phyloP scores from a whole-genome alignment of 2,329 filamentous ascomycete genomes.

The Basipetospora sp. region DNA sequence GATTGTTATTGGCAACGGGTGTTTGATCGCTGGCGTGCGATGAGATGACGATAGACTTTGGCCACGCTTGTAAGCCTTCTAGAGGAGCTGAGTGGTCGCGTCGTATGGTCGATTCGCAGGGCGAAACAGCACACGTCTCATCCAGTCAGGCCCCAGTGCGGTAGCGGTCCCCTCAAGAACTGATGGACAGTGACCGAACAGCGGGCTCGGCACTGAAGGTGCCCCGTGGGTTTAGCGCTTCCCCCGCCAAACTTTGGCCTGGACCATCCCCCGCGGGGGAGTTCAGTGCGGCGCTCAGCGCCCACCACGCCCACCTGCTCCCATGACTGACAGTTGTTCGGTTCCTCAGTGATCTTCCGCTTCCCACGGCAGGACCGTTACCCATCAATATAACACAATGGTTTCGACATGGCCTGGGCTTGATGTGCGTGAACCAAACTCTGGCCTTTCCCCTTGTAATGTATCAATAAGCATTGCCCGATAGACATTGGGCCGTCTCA shows the following conservation, averaged over 20 bases:
- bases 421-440: not conserved
- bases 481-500: too few relatives aligned
- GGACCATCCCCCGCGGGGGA: too few relatives aligned
- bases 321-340: too few relatives aligned
- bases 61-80: not conserved
- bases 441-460: not conserved
- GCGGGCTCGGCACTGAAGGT: slow-evolving; percentile 1
- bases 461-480: too few relatives aligned
- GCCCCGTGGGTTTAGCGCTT: too few relatives aligned
- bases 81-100: not conserved
- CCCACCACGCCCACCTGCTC: too few relatives aligned
- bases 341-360: not conserved
- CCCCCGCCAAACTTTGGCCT: too few relatives aligned
- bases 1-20: not conserved
- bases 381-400: too few relatives aligned
- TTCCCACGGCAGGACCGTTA: not conserved
- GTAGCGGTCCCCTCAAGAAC: too few relatives aligned
- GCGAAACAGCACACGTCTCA: slow-evolving; percentile 3
- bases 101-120: not conserved
- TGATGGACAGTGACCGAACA: slow-evolving; percentile 1
- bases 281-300: too few relatives aligned
- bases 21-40: slow-evolving; percentile 6
- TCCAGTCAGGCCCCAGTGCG: too few relatives aligned
- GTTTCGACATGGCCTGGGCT: not conserved
- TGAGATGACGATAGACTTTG: not conserved